phyloP scores from a whole-genome alignment of 2,329 filamentous ascomycete species.

The Cladophialophora carrionii region DNA sequence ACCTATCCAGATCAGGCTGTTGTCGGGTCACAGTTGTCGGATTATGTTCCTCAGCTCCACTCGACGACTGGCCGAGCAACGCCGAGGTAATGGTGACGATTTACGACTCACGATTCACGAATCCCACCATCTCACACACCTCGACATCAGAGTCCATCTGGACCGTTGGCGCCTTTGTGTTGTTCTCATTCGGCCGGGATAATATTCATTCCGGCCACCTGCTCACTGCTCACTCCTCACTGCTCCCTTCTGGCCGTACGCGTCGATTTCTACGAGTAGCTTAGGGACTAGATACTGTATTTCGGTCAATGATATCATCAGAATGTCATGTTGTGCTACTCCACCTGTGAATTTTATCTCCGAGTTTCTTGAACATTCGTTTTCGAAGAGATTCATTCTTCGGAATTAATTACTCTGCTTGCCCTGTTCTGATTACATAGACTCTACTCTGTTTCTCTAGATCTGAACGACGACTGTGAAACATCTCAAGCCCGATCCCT shows the following conservation, averaged over 20 bases:
- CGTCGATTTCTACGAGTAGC: too few relatives aligned
- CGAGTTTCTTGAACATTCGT: neutral
- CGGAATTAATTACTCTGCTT: too few relatives aligned
- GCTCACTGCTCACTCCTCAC: neutral
- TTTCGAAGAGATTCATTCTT: neutral
- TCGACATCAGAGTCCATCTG: neutral
- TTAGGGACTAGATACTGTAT: slow-evolving; percentile 8
- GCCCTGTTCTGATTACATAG: neutral
- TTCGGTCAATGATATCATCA: slow-evolving; percentile 20
- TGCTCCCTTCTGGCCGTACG: neutral
- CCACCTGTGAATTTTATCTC: neutral
- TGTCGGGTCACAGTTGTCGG: neutral
- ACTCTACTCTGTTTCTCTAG: neutral
- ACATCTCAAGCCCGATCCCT: neutral
- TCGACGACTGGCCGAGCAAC: neutral
- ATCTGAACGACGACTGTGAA: neutral
- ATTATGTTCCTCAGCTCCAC: neutral
- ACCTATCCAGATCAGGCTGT: neutral
- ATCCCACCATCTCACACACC: neutral
- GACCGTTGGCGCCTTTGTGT: neutral
- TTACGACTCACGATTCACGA: neutral
- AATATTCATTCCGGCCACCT: neutral
- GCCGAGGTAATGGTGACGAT: slow-evolving; percentile 5
- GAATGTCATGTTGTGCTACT: slow-evolving; percentile 10
- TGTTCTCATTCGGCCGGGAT: neutral